phyloP scores from a whole-genome alignment of 768 basidiomycete genomes.

The Chalciporus chontae region DNA sequence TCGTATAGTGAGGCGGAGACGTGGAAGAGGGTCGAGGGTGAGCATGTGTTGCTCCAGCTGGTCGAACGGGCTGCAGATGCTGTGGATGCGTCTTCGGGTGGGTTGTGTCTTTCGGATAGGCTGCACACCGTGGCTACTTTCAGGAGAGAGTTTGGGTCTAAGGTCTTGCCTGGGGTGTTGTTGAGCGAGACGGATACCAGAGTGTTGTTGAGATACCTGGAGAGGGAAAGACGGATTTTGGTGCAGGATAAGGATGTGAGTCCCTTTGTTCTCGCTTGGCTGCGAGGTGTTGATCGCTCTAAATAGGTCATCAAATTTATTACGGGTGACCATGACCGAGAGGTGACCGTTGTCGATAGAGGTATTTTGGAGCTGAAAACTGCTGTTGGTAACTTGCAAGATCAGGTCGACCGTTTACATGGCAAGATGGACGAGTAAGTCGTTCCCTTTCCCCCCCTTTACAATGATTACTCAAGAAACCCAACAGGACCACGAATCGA shows the following conservation, averaged over 20 bases:
- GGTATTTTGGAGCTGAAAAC: conserved; percentile 79
- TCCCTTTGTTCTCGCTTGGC: not conserved
- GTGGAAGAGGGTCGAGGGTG: conserved; percentile 63
- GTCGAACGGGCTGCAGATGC: conserved; percentile 65
- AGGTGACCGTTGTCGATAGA: conserved; percentile 73
- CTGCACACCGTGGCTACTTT: conserved; percentile 65
- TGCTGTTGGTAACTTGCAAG: conserved; percentile 62
- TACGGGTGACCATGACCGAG: conserved; percentile 30
- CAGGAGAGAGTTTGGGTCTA: conserved; percentile 49
- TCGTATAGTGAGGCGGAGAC: conserved; percentile 40
- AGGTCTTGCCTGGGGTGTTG: conserved; percentile 38
- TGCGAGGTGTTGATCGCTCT: not conserved
- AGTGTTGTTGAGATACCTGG: conserved; percentile 72
- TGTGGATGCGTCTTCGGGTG: conserved; percentile 43
- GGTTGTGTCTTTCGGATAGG: conserved; percentile 48
- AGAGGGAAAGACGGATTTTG: conserved; percentile 67
- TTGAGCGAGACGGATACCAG: conserved; percentile 63
- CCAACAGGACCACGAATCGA: conserved; percentile 58
- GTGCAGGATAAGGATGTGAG: conserved; percentile 67
- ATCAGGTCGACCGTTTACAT: conserved; percentile 69
- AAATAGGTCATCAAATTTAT: conserved; percentile 80
- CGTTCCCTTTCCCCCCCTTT: not conserved
- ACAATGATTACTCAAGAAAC: not conserved
- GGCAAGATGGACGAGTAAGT: conserved; percentile 69
- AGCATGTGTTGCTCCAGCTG: conserved; percentile 65